Percentiles rank a stretch among this genome's conserved stretches.
phyloP scores from a whole-genome alignment of 441 rosid species.

The Rhodomyrtus psidioides region DNA sequence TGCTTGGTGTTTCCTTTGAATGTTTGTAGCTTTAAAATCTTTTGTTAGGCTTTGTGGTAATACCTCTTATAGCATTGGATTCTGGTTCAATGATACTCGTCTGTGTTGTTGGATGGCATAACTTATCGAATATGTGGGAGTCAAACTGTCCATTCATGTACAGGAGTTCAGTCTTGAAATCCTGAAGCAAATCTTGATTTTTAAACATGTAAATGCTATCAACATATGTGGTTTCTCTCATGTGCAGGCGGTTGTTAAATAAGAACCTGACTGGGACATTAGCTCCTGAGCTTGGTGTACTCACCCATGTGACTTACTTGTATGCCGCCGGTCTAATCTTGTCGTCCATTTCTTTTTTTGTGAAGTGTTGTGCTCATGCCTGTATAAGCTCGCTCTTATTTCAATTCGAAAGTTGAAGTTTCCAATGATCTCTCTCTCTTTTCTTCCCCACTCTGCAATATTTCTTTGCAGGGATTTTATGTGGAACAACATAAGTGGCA shows the following conservation, averaged over 20 bases:
- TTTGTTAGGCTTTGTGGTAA: neutral
- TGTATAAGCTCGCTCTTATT: neutral
- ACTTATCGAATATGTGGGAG: neutral
- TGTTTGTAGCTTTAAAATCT: neutral
- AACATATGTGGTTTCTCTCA: neutral
- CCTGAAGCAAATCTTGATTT: neutral
- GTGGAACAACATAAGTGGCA: slow-evolving; percentile 7
- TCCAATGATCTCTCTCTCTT: neutral
- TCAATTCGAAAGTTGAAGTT: neutral
- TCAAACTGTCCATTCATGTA: neutral
- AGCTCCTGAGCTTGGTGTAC: slow-evolving; percentile 10
- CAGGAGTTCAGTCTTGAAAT: neutral
- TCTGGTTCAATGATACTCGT: neutral
- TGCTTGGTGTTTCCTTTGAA: neutral
- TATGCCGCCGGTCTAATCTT: neutral
- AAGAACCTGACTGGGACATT: slow-evolving; percentile 3
- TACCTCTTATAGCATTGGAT: neutral
- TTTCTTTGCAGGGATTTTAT: slow-evolving; percentile 3
- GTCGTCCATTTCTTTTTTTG: neutral
- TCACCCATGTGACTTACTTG: neutral
- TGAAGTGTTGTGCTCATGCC: neutral
- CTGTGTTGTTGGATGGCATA: neutral
- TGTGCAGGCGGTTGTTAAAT: slow-evolving; percentile 3
- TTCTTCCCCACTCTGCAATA: neutral
- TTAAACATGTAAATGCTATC: neutral